Conservation (phyloP, 1,284 basidiomycete genomes). For the Sphagnurus paluster region DNA sequence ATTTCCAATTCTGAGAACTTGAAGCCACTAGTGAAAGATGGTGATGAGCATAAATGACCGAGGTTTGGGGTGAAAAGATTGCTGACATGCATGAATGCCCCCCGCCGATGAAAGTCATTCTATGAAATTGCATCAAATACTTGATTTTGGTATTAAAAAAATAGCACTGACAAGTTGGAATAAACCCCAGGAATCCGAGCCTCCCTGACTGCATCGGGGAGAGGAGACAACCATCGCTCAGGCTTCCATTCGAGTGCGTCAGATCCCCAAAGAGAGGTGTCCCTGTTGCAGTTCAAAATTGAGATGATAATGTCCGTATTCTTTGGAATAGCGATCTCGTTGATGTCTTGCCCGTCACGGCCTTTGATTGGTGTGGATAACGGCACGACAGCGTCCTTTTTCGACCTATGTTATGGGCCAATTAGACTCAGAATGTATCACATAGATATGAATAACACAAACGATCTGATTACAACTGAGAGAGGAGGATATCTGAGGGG, state of each 20-base stretch:
- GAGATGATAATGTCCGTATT: conserved; percentile 18
- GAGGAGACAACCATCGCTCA: conserved; percentile 19
- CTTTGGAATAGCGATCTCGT: conserved; percentile 20
- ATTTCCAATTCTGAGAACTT: conserved; percentile 34
- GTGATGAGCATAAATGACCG: background rate
- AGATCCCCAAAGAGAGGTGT: conserved; percentile 18
- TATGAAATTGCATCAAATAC: too few species aligned
- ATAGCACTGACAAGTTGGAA: conserved; percentile 18
- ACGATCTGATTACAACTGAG: too few species aligned
- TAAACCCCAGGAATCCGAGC: conserved; percentile 22
- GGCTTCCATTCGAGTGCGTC: conserved; percentile 23
- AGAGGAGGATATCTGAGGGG: conserved; percentile 30
- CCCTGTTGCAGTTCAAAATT: conserved; percentile 17
- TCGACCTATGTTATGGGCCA: conserved; percentile 7
- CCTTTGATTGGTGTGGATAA: conserved; percentile 23
- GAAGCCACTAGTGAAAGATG: conserved; percentile 22
- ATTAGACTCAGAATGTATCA: too few species aligned
- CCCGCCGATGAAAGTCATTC: conserved; percentile 15
- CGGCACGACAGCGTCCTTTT: conserved; percentile 25
- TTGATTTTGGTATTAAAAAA: background rate
- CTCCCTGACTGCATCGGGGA: conserved; percentile 16
- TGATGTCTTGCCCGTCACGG: conserved; percentile 21
- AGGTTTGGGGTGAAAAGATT: conserved; percentile 9
- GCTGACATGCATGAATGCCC: conserved; percentile 27
- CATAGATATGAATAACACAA: too few species aligned